phyloP scores from a whole-genome alignment of 305 asterid genomes.

The Rubia balearica region DNA sequence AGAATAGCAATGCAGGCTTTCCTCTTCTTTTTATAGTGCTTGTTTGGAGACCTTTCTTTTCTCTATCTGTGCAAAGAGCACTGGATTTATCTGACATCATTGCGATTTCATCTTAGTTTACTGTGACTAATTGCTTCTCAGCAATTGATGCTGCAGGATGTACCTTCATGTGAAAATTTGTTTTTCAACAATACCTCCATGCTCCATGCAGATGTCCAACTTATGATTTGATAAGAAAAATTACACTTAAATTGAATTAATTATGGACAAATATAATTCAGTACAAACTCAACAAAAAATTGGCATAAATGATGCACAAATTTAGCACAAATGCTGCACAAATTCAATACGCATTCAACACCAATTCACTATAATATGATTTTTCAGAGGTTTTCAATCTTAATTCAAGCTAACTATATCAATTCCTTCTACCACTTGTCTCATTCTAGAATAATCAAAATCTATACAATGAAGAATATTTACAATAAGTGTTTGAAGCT shows the following conservation, averaged over 20 bases:
- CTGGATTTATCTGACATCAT: neutral
- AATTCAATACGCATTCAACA: too few species aligned
- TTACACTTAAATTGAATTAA: neutral
- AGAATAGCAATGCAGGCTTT: neutral
- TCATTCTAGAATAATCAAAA: too few species aligned
- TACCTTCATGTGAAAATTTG: neutral
- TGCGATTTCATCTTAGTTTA: conserved; percentile 13
- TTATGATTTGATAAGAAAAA: neutral
- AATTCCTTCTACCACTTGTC: too few species aligned
- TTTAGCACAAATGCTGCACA: too few species aligned
- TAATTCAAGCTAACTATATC: too few species aligned
- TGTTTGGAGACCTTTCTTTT: conserved; percentile 4
- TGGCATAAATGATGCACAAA: too few species aligned
- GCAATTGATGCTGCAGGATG: too few species aligned
- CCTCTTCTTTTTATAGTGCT: conserved; percentile 16
- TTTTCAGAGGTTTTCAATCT: too few species aligned
- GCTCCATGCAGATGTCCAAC: conserved; percentile 8
- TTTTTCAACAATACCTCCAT: conserved; percentile 27
- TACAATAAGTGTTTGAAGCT: too few species aligned
- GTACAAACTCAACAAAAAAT: too few species aligned
- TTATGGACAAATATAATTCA: neutral
- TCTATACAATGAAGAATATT: too few species aligned
- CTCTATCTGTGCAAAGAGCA: neutral
- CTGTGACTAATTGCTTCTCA: neutral
- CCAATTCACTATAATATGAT: too few species aligned